Base-by-base conservation (phyloP, 768 basidiomycete species). In the Hemileccinum impolitum region DNA sequence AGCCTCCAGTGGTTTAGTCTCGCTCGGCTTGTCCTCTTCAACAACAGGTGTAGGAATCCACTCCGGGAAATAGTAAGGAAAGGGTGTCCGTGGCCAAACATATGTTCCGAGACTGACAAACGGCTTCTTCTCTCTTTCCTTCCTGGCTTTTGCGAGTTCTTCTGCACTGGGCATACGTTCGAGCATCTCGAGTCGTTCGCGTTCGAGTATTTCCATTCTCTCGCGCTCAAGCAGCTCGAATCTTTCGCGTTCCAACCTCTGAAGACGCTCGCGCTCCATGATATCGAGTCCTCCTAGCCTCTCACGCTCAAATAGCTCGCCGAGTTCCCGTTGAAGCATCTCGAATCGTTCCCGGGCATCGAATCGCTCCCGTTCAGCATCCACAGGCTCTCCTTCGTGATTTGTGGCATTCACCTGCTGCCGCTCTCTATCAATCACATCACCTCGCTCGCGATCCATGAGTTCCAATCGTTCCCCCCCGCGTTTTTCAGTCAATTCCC, bases 51-150 rank as follows among this genome's bases (percentile, higher is more conserved):
- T 52, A 36, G 65, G 63, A 39, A 68, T 65, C 56, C 62, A 60
- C 32, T 70, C 66, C 19, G 66, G 67, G 39, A 66, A 69, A 34
- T 68, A 68, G 17, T 67, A 70, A 26, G 66, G 66, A 23, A 70
- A 68, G 9, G 66, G 60, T 11, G 61, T 56, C 46, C 64, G 56
- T 39, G 67, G 60, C 62, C 64, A 66, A 26, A 62, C 59, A 50
- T 63, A 64, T 11, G 58, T 64, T 39, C 61, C 62, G 25, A 66
- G 60, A 18, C 55, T 58, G 25, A 66, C 60, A 25, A 62, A 64
- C 19, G 61, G 59, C 23, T 64, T 66, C 36, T 58, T 63, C 47
- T 59, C 58, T 41, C 63, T 58, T 52, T 62, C 55, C 56, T 61
- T 56, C 43, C 66, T 62, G 44, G 62, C 63, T 6, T 61, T 61